These are phyloP conservation scores for Arachis hypogaea DNA, from an alignment of 306 rosid genomes.

Conservation along the genomic window DNA sequence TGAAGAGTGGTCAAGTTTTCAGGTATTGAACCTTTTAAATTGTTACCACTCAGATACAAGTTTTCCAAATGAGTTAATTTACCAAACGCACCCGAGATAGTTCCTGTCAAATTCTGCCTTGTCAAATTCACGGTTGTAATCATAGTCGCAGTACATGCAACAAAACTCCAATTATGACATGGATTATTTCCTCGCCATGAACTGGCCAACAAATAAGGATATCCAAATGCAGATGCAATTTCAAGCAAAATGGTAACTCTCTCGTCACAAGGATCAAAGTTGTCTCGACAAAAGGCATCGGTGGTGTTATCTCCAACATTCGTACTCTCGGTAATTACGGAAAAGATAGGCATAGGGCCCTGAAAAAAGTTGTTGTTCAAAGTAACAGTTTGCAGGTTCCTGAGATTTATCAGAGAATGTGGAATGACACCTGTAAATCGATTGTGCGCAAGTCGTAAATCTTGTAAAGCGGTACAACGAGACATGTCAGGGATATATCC, in stretches of 20 bases:
- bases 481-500: slow-evolving; percentile 65
- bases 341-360: slow-evolving; percentile 44
- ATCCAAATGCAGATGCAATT: neutral
- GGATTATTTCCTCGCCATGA: neutral
- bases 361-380: slow-evolving; percentile 48
- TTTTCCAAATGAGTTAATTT: slow-evolving; percentile 47
- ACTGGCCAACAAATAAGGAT: neutral
- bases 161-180: neutral
- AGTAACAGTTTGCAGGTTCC: neutral
- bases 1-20: neutral
- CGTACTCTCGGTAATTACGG: neutral
- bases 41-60: slow-evolving; percentile 47
- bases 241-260: neutral
- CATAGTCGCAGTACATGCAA: neutral
- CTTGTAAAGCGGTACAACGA: slow-evolving; percentile 36
- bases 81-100: slow-evolving; percentile 55
- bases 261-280: neutral
- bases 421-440: slow-evolving; percentile 59
- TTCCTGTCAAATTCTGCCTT: slow-evolving; percentile 52
- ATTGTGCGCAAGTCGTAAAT: slow-evolving; percentile 61
- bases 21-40: slow-evolving; percentile 53
- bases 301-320: neutral
- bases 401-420: slow-evolving; percentile 33
- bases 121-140: slow-evolving; percentile 36
- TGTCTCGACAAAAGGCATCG: neutral